Percentiles rank a stretch among this genome's conserved stretches.
These are phyloP conservation scores for Solanum sejunctum DNA, from an alignment of 257 asterid genomes.

Conservation along the genomic window DNA sequence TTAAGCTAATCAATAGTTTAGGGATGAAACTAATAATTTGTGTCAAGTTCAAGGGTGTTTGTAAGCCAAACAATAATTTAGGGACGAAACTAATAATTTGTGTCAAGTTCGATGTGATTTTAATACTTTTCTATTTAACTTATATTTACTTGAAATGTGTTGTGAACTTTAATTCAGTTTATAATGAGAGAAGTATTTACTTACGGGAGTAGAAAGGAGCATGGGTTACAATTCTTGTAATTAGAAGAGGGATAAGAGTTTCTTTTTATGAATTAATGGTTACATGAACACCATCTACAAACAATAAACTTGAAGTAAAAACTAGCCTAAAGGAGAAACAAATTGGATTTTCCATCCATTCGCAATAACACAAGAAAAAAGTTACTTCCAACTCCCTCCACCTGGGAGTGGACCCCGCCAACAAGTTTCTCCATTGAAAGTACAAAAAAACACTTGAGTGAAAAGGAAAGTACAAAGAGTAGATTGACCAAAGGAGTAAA, in stretches of 20 bases:
- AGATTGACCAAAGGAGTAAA: neutral
- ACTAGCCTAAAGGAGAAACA: neutral
- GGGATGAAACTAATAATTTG: too few relatives aligned
- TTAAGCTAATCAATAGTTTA: too few relatives aligned
- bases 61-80: too few relatives aligned
- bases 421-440: neutral
- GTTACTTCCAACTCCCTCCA: neutral
- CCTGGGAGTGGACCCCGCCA: neutral
- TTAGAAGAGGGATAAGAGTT: neutral
- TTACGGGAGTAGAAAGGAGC: neutral
- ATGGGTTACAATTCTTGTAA: neutral
- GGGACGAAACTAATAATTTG: too few relatives aligned
- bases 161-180: neutral
- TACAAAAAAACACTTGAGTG: neutral
- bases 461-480: neutral
- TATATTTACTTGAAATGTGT: neutral
- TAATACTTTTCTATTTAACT: neutral
- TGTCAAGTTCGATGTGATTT: too few relatives aligned
- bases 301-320: neutral
- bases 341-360: neutral
- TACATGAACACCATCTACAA: neutral
- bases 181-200: neutral
- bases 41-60: too few relatives aligned
- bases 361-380: neutral
- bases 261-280: neutral